Percentiles rank a stretch among this genome's conserved stretches.
These are phyloP conservation scores for Strobilomyces echinocephalus DNA, from an alignment of 768 basidiomycete species.

Conservation along the genomic window DNA sequence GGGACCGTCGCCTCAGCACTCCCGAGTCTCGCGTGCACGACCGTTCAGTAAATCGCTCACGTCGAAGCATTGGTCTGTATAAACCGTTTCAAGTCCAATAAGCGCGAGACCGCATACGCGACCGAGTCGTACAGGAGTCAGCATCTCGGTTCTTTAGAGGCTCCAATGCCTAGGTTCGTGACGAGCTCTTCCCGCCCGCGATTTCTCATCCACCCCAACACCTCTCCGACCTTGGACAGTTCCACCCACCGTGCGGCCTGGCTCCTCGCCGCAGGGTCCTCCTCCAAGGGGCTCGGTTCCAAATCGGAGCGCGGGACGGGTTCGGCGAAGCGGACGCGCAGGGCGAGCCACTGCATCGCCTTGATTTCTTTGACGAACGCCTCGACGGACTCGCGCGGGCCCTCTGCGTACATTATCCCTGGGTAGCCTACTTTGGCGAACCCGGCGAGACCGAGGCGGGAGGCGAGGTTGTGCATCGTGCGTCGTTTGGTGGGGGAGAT, in stretches of 20 bases:
- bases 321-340: conserved; percentile 59
- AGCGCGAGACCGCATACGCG: too few relatives aligned
- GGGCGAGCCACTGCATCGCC: conserved; percentile 74
- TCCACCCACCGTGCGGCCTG: conserved; percentile 45
- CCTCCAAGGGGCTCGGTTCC: too few relatives aligned
- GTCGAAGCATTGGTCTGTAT: too few relatives aligned
- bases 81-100: too few relatives aligned
- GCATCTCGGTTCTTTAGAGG: neutral
- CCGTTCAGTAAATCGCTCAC: too few relatives aligned
- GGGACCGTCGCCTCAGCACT: too few relatives aligned
- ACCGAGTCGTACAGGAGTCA: neutral
- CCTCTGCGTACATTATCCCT: neutral
- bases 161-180: conserved; percentile 64
- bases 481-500: conserved; percentile 60
- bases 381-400: conserved; percentile 22
- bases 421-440: conserved; percentile 58
- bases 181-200: conserved; percentile 53
- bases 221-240: conserved; percentile 65
- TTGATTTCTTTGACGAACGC: conserved; percentile 66
- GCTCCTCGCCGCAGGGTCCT: neutral
- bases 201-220: conserved; percentile 60
- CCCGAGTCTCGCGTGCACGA: too few relatives aligned
- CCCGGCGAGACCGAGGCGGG: conserved; percentile 49
- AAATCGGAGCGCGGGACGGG: conserved; percentile 11
- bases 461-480: conserved; percentile 51